Conservation (phyloP, 257 asterid genomes). For the Solanum rostratum region DNA sequence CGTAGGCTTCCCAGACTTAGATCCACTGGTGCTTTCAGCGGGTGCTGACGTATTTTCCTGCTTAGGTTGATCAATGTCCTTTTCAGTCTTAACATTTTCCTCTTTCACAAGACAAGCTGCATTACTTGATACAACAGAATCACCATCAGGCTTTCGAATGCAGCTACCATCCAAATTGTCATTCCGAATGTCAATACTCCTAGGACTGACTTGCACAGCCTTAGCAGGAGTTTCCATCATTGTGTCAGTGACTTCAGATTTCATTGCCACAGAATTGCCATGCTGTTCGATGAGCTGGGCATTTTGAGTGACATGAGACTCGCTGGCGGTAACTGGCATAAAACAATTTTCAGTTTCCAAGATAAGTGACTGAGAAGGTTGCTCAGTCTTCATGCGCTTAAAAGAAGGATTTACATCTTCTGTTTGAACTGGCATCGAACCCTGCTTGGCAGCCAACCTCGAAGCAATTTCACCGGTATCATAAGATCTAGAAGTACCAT, state of each 20-base stretch:
- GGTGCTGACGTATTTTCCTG: slow-evolving; percentile 37
- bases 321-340: slow-evolving; percentile 24
- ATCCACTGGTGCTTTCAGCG: slow-evolving; percentile 39
- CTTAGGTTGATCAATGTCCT: slow-evolving; percentile 45
- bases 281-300: slow-evolving; percentile 27
- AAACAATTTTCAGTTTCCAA: slow-evolving; percentile 31
- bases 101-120: slow-evolving; percentile 28
- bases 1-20: slow-evolving; percentile 91
- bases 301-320: slow-evolving; percentile 22
- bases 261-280: slow-evolving; percentile 22
- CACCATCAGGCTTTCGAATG: slow-evolving; percentile 35
- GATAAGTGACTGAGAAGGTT: slow-evolving; percentile 24
- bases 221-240: slow-evolving; percentile 43
- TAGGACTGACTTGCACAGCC: slow-evolving; percentile 30
- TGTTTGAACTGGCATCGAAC: slow-evolving; percentile 31
- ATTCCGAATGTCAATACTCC: slow-evolving; percentile 25
- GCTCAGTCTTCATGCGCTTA: slow-evolving; percentile 74
- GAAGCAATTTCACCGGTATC: slow-evolving; percentile 42
- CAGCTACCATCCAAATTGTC: slow-evolving; percentile 33
- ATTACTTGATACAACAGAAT: slow-evolving; percentile 19
- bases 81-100: slow-evolving; percentile 45
- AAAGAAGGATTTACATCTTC: slow-evolving; percentile 52
- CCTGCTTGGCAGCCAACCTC: slow-evolving; percentile 26
- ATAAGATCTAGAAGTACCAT: slow-evolving; percentile 32
- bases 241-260: slow-evolving; percentile 42